Evolutionary conservation across 1,284 basidiomycete genomes (phyloP).

Genomic region (Cutaneotrichosporon spelunceum): DNA sequence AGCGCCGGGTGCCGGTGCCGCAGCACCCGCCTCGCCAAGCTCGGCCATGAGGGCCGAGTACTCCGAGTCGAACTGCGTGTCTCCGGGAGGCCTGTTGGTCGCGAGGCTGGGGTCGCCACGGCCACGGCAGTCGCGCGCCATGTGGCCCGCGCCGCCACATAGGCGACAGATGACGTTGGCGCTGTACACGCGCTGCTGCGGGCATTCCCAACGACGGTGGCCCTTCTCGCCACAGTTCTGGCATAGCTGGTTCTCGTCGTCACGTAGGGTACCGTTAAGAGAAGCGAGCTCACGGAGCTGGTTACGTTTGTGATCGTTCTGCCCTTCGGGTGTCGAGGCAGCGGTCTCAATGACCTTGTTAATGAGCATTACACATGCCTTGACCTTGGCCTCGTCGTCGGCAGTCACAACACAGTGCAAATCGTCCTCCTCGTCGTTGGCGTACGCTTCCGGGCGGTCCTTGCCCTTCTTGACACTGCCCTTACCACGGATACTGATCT

Average conservation of each 20-base stretch:
- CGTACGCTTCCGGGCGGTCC: constrained; percentile 83
- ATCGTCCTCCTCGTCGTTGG: constrained; percentile 97
- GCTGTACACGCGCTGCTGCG: constrained; percentile 91
- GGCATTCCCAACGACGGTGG: constrained; percentile 95
- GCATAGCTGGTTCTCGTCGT: constrained; percentile 99
- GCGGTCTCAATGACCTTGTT: constrained; percentile 98
- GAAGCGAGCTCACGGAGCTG: constrained; percentile 97
- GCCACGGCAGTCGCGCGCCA: constrained; percentile 87
- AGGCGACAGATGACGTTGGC: constrained; percentile 97
- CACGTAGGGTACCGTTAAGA: constrained; percentile 95
- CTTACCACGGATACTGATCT: constrained; percentile 97
- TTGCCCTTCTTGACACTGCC: constrained; percentile 99
- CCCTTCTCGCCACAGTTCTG: constrained; percentile 86
- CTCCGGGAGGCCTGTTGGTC: constrained; percentile 46
- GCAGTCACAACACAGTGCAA: constrained; percentile 95
- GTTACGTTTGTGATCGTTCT: constrained; percentile 99
- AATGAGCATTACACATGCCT: constrained; percentile 86
- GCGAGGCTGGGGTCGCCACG: constrained; percentile 54
- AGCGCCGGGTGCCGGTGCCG: constrained; percentile 47
- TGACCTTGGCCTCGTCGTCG: constrained; percentile 88
- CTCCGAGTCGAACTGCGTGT: constrained; percentile 79
- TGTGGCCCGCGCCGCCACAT: constrained; percentile 89
- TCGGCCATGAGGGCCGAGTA: constrained; percentile 98
- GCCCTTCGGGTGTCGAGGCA: constrained; percentile 96
- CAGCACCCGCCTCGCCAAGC: constrained; percentile 74